Conservation (phyloP, 1,139 yeast species). For the Taphrina betulina region DNA sequence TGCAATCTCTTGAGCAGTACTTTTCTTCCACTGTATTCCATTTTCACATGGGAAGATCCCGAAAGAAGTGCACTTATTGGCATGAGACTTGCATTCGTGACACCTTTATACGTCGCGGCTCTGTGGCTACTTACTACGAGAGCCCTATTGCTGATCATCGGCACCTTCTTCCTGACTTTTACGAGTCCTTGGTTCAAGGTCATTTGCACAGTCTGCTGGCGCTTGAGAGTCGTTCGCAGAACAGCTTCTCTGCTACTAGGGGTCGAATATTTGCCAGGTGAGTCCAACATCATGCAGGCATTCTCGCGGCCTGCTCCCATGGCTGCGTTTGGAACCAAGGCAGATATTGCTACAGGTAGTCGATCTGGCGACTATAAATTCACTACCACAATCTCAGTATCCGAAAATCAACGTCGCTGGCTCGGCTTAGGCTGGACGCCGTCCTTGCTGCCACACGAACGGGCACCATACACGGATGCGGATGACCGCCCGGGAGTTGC, state of each 20-base stretch:
- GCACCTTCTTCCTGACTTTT: slow-evolving; percentile 27
- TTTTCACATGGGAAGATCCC: slow-evolving; percentile 22
- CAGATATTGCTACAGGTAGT: not conserved
- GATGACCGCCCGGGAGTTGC: slow-evolving; percentile 80
- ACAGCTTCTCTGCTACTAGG: slow-evolving; percentile 23
- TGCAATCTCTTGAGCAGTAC: slow-evolving; percentile 19
- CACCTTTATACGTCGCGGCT: slow-evolving; percentile 16
- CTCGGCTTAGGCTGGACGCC: slow-evolving; percentile 98
- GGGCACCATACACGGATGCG: slow-evolving; percentile 94
- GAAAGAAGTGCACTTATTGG: slow-evolving; percentile 20
- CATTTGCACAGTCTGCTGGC: slow-evolving; percentile 32
- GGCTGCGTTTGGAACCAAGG: not conserved
- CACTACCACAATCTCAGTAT: slow-evolving; percentile 54
- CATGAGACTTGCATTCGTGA: slow-evolving; percentile 17
- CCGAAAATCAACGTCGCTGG: slow-evolving; percentile 96
- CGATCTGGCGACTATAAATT: slow-evolving; percentile 79
- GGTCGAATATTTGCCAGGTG: slow-evolving; percentile 24
- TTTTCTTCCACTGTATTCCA: slow-evolving; percentile 3
- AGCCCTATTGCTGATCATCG: slow-evolving; percentile 11
- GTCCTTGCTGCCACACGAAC: slow-evolving; percentile 82
- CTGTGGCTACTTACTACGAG: slow-evolving; percentile 24
- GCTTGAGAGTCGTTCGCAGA: slow-evolving; percentile 24
- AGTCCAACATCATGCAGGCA: slow-evolving; percentile 20
- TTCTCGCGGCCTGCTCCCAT: slow-evolving; percentile 4
- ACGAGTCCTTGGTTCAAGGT: slow-evolving; percentile 32